These are phyloP conservation scores for Tothia fuscella DNA, from an alignment of 2,329 filamentous ascomycete species.

Conservation along the genomic window DNA sequence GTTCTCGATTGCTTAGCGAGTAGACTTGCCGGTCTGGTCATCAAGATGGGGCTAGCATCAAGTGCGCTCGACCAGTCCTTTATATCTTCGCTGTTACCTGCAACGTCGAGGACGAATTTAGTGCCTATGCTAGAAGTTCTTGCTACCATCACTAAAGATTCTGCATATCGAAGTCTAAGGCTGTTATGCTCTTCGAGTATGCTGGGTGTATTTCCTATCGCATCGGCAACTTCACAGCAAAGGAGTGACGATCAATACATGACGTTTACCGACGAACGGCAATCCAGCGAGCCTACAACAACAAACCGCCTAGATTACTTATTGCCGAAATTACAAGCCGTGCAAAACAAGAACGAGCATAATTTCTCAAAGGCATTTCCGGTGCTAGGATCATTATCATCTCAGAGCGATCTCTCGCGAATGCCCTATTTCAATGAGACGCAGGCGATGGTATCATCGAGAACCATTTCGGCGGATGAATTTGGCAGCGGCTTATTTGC, in stretches of 20 bases:
- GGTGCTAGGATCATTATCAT: constrained; percentile 23
- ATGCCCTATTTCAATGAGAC: constrained; percentile 3
- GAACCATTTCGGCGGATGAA: constrained; percentile 23
- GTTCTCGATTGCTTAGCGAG: constrained; percentile 68
- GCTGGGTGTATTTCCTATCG: constrained; percentile 16
- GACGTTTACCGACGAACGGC: neutral
- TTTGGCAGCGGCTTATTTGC: constrained; percentile 35
- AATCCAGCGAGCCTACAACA: constrained; percentile 2
- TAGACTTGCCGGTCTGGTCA: constrained; percentile 49
- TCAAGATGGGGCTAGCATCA: constrained; percentile 51
- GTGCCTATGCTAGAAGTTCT: constrained; percentile 66
- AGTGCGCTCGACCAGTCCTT: constrained; percentile 23
- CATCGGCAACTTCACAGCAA: neutral
- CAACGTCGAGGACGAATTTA: constrained; percentile 29
- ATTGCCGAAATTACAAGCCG: constrained; percentile 27
- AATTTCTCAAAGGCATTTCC: constrained; percentile 31
- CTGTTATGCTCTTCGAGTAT: constrained; percentile 33
- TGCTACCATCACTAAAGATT: constrained; percentile 63
- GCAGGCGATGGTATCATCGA: constrained; percentile 2
- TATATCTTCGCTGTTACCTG: constrained; percentile 1
- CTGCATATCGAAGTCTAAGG: constrained; percentile 63
- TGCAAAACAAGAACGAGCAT: constrained; percentile 26
- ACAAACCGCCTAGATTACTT: constrained; percentile 14
- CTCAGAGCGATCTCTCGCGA: neutral
- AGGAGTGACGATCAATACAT: neutral